Evolutionary conservation across 192 early-diverging fungal species (phyloP).

Genomic region (Linnemannia hyalina): DNA sequence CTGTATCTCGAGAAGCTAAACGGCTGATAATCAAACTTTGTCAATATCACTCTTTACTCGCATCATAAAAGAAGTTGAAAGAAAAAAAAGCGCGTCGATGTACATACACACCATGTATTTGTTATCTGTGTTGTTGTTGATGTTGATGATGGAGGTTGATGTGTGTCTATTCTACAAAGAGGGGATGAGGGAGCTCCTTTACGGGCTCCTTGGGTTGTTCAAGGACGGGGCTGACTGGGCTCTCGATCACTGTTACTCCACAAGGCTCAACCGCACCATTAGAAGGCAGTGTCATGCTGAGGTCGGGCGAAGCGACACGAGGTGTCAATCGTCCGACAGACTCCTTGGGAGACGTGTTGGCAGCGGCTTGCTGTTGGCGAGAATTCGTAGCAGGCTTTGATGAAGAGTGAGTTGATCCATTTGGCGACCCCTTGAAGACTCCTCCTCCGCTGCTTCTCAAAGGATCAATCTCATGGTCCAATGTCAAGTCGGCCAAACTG

Average conservation of each 20-base stretch:
- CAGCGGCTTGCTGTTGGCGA: background rate
- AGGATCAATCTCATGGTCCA: conserved; percentile 38
- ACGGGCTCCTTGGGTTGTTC: conserved; percentile 28
- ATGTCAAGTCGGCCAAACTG: conserved; percentile 34
- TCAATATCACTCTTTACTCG: background rate
- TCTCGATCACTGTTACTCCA: background rate
- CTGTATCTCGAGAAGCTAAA: conserved; percentile 23
- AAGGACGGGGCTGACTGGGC: background rate
- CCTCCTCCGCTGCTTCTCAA: background rate
- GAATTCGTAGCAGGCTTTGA: background rate
- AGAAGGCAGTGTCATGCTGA: conserved; percentile 12
- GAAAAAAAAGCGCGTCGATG: background rate
- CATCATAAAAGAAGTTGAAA: background rate
- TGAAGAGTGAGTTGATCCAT: conserved; percentile 16
- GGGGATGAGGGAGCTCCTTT: conserved; percentile 47
- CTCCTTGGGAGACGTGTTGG: background rate
- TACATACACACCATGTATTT: background rate
- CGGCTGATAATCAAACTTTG: background rate
- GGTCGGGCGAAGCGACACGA: conserved; percentile 19
- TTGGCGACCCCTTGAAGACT: background rate
- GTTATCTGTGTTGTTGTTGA: background rate
- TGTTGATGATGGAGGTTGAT: background rate
- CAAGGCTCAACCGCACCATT: background rate
- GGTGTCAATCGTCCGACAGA: background rate
- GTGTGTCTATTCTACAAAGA: conserved; percentile 48